Conservation (phyloP, 305 asterid species). For the Salvia sclarea region DNA sequence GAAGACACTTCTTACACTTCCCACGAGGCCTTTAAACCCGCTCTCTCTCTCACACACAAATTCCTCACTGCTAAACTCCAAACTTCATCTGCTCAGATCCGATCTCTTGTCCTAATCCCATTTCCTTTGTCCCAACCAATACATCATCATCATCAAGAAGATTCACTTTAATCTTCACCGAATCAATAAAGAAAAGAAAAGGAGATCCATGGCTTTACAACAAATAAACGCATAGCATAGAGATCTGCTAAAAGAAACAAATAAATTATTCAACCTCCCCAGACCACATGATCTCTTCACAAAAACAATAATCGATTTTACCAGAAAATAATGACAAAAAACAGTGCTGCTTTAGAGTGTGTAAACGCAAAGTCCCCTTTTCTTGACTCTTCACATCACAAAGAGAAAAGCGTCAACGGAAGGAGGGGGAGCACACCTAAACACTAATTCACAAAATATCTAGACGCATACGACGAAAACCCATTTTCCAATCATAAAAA, state of each 20-base stretch:
- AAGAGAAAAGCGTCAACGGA: not conserved
- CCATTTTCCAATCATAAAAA: not conserved
- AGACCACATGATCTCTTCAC: slow-evolving; percentile 19
- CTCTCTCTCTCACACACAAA: slow-evolving; percentile 9
- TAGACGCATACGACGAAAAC: not conserved
- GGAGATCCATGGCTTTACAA: no score
- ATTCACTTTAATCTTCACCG: not conserved
- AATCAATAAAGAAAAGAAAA: not conserved
- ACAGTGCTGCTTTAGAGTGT: not conserved
- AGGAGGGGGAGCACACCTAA: slow-evolving; percentile 3
- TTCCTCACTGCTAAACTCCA: not conserved
- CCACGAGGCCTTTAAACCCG: slow-evolving; percentile 15
- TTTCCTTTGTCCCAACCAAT: not conserved
- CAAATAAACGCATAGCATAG: slow-evolving; percentile 19
- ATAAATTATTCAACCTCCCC: slow-evolving; percentile 9
- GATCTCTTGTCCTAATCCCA: slow-evolving; percentile 19
- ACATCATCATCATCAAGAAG: no score
- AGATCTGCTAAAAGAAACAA: slow-evolving; percentile 19
- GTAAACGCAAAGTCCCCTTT: slow-evolving; percentile 22
- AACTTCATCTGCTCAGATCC: not conserved
- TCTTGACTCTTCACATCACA: not conserved
- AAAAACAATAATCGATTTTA: slow-evolving; percentile 11
- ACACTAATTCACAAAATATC: not conserved
- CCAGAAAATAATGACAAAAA: slow-evolving; percentile 4
- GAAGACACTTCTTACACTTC: slow-evolving; percentile 21